phyloP scores from a whole-genome alignment of 1,284 basidiomycete genomes.

The Leccinum pallidistipes region DNA sequence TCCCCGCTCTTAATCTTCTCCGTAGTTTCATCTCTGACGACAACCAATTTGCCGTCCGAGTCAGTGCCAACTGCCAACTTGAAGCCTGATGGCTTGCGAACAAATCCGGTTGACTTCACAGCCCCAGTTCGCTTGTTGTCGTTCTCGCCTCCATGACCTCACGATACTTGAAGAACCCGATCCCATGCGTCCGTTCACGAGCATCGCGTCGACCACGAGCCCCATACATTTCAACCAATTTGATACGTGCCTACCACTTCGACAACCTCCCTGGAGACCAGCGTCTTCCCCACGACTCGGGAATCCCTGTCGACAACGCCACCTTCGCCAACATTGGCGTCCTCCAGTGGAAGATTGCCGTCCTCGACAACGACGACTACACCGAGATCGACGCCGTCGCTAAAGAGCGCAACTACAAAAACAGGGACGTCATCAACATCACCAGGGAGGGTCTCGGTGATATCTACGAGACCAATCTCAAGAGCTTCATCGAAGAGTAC shows the following conservation, averaged over 20 bases:
- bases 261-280: conserved; percentile 79
- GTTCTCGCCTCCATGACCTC: conserved; percentile 20
- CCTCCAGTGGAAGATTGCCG: conserved; percentile 58
- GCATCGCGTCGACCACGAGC: conserved; percentile 50
- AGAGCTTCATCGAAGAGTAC: conserved; percentile 79
- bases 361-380: conserved; percentile 38
- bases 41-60: conserved; percentile 8
- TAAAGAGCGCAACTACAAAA: conserved; percentile 70
- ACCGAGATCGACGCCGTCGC: conserved; percentile 63
- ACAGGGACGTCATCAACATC: conserved; percentile 74
- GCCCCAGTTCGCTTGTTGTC: conserved; percentile 19
- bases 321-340: conserved; percentile 60
- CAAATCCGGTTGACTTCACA: conserved; percentile 27
- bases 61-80: not conserved
- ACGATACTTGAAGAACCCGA: conserved; percentile 47
- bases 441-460: conserved; percentile 64
- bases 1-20: conserved; percentile 16
- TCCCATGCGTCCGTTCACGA: conserved; percentile 79
- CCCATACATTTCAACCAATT: not conserved
- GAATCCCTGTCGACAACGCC: conserved; percentile 47
- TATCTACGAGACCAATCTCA: conserved; percentile 75
- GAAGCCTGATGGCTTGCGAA: conserved; percentile 22
- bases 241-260: conserved; percentile 81
- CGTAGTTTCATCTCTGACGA: not conserved
- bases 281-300: conserved; percentile 72